Evolutionary conservation across 495 filamentous ascomycete species (phyloP), one percentile per base, ranked within the genome.

Genomic region (Pseudotulostoma volvatum): DNA sequence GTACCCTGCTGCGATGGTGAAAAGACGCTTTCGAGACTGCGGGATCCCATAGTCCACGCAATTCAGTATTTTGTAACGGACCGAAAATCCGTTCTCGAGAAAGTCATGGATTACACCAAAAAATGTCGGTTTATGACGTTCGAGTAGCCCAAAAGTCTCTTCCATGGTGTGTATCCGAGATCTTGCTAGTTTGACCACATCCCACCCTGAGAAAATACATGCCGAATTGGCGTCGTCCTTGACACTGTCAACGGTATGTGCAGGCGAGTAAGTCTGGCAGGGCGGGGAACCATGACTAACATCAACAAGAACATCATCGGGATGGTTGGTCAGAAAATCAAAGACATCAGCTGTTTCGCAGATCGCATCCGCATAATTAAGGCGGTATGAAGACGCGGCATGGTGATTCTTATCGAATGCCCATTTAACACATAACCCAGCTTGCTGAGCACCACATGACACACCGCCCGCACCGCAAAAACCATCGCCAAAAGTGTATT

Each of bases 91-190:
- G 9, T 66, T 50, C 1, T 66, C 55, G 2, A 77, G 70, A 34
- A 93, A 77, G 18, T 76, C 70, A 30, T 65, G 49, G 1, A 93
- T 57, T 2, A 93, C 48, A 0, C 64, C 58, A 18, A 70, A 61
- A 40, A 90, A 80, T 0, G 52, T 61, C 0, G 58, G 40, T 18
- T 69, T 64, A 2, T 70, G 53, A 1, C 64, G 47, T 19, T 73
- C 56, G 2, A 67, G 43, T 5, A 77, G 47, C 0, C 84, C 86
- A 33, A 70, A 74, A 0, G 88, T 93, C 43, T 95, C 81, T 44
- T 97, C 90, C 8, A 95, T 58, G 0, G 85, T 97, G 1, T 82
- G 72, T 0, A 93, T 42, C 0, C 85, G 66, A 0, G 88, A 84
- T 3, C 65, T 74, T 0, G 65, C 48, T 16, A 67, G 70, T 13